These are phyloP conservation scores for Rhynchosporium graminicola DNA, from an alignment of 2,329 filamentous ascomycete species.

Conservation along the genomic window DNA sequence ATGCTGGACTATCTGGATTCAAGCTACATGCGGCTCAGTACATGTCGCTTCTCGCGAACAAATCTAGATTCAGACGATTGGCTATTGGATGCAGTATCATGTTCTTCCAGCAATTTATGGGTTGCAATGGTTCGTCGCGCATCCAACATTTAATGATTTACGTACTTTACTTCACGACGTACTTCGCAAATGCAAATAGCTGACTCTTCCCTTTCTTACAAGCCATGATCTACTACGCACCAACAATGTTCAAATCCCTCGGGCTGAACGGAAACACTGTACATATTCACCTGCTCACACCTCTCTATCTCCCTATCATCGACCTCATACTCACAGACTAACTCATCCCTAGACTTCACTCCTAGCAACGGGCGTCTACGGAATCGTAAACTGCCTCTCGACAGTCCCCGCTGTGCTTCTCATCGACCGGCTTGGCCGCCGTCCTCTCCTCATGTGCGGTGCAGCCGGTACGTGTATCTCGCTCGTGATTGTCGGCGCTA, in stretches of 20 bases:
- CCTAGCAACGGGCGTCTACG: slow-evolving; percentile 58
- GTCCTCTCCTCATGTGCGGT: slow-evolving; percentile 46
- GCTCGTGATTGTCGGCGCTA: slow-evolving; percentile 57
- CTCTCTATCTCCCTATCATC: background rate
- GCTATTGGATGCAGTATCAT: slow-evolving; percentile 33
- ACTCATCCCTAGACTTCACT: slow-evolving; percentile 42
- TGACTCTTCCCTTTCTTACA: background rate
- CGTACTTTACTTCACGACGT: background rate
- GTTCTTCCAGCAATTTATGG: slow-evolving; percentile 42
- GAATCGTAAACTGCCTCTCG: slow-evolving; percentile 54
- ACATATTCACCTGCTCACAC: background rate
- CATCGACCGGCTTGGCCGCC: slow-evolving; percentile 40
- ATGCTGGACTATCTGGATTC: slow-evolving; percentile 41
- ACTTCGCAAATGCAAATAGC: background rate
- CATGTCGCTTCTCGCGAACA: slow-evolving; percentile 26
- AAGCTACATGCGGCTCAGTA: slow-evolving; percentile 26
- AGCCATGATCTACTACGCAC: slow-evolving; percentile 45
- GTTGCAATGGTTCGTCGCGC: slow-evolving; percentile 24
- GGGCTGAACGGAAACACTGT: slow-evolving; percentile 46
- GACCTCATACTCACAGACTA: background rate
- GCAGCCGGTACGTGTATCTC: slow-evolving; percentile 53
- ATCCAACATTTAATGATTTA: too few species aligned
- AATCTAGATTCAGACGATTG: slow-evolving; percentile 28
- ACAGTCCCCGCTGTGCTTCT: slow-evolving; percentile 44
- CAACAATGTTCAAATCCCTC: slow-evolving; percentile 48